phyloP scores from a whole-genome alignment of 2,329 filamentous ascomycete species.

The Monilinia aucupariae region DNA sequence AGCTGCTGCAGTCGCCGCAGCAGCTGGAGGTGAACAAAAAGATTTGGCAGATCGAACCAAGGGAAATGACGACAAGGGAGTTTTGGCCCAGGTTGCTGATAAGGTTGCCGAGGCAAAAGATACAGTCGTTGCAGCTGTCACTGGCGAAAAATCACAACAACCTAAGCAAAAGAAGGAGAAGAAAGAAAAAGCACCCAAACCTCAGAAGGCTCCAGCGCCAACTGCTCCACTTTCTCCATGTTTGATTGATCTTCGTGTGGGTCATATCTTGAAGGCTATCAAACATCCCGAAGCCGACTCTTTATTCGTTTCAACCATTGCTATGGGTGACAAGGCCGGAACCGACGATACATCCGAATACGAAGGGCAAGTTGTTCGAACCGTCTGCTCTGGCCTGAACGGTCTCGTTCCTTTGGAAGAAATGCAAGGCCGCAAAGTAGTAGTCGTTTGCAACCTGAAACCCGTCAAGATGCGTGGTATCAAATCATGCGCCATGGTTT shows the following conservation, averaged over 20 bases:
- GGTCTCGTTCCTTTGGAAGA: constrained; percentile 87
- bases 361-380: constrained; percentile 86
- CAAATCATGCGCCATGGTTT: constrained; percentile 80
- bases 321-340: constrained; percentile 81
- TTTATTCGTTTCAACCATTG: constrained; percentile 90
- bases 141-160: constrained; percentile 31
- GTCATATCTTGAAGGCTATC: constrained; percentile 93
- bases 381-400: constrained; percentile 94
- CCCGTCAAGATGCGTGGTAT: constrained; percentile 97
- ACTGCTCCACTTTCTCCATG: constrained; percentile 74
- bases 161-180: constrained; percentile 73
- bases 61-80: constrained; percentile 49
- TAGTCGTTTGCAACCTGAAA: constrained; percentile 96
- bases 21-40: constrained; percentile 44
- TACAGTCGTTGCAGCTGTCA: constrained; percentile 35
- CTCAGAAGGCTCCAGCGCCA: constrained; percentile 58
- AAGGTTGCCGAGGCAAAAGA: constrained; percentile 41
- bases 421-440: constrained; percentile 94
- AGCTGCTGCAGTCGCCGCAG: constrained; percentile 58
- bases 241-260: constrained; percentile 91
- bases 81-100: constrained; percentile 45
- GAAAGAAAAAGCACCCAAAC: constrained; percentile 81
- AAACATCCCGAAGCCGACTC: constrained; percentile 96
- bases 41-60: constrained; percentile 56
- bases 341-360: constrained; percentile 86